These are phyloP conservation scores for Syzygium oleosum DNA, from an alignment of 345 rosid species.

Conservation along the genomic window DNA sequence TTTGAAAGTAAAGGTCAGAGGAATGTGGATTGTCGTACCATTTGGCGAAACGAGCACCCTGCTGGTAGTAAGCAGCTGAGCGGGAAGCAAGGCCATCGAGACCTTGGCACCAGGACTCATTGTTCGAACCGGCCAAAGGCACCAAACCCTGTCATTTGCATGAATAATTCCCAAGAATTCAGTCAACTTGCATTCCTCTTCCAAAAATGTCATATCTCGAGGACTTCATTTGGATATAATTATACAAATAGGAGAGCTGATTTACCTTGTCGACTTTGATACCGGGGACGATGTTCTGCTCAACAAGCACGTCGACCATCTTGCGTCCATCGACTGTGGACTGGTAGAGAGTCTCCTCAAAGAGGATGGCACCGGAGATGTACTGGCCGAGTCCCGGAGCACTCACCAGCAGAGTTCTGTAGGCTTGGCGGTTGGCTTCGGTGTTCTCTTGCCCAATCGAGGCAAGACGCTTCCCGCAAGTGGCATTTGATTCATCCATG, in stretches of 20 bases:
- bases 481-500: constrained; percentile 29
- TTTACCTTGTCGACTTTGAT: constrained; percentile 32
- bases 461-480: constrained; percentile 28
- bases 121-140: constrained; percentile 28
- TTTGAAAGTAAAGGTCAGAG: neutral
- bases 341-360: constrained; percentile 35
- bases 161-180: neutral
- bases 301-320: constrained; percentile 20
- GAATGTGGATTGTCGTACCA: constrained; percentile 6
- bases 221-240: neutral
- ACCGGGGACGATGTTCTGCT: constrained; percentile 27
- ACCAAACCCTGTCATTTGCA: constrained; percentile 22
- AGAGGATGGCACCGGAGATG: constrained; percentile 32
- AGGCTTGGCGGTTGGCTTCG: constrained; percentile 29
- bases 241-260: neutral
- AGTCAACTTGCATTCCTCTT: neutral
- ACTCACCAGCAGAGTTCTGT: constrained; percentile 20
- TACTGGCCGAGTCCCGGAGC: constrained; percentile 23
- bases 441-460: constrained; percentile 34
- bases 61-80: constrained; percentile 30
- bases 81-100: constrained; percentile 35
- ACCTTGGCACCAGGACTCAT: constrained; percentile 44
- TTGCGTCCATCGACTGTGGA: constrained; percentile 21
- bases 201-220: neutral
- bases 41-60: constrained; percentile 33